A percentile compares a stretch with the other conserved stretches of the same genome.
Conservation (phyloP, 2,329 filamentous ascomycete genomes). For the Plenodomus lindquistii region DNA sequence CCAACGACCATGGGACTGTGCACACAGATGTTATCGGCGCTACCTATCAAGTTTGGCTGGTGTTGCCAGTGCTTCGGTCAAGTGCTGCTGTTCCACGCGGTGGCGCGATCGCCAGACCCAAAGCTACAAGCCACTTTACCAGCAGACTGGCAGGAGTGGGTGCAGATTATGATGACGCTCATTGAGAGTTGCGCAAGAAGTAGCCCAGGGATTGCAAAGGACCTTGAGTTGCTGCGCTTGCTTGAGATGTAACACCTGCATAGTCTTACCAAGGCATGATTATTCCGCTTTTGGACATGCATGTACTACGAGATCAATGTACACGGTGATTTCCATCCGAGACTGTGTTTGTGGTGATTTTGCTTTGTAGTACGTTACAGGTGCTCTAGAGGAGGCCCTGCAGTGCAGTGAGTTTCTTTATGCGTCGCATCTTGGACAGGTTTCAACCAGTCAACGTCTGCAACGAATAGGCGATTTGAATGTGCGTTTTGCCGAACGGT, state of each 20-base stretch:
- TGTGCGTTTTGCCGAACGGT: too few relatives aligned
- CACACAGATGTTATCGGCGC: slow-evolving; percentile 40
- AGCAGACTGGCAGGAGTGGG: slow-evolving; percentile 42
- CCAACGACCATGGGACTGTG: slow-evolving; percentile 43
- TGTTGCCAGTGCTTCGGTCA: slow-evolving; percentile 45
- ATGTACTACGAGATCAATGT: neutral
- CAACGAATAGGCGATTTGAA: too few relatives aligned
- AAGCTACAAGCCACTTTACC: slow-evolving; percentile 38
- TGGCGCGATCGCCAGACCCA: slow-evolving; percentile 32
- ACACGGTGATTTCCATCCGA: neutral
- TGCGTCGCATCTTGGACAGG: too few relatives aligned
- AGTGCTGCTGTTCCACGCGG: slow-evolving; percentile 39
- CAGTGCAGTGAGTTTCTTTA: too few relatives aligned
- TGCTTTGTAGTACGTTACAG: neutral
- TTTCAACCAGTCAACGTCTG: too few relatives aligned
- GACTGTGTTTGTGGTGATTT: neutral
- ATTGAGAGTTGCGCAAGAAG: slow-evolving; percentile 37
- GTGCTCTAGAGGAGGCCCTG: too few relatives aligned
- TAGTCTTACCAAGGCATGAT: neutral
- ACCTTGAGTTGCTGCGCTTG: slow-evolving; percentile 39
- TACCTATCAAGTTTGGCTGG: slow-evolving; percentile 46
- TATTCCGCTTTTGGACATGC: neutral
- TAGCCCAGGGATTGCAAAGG: slow-evolving; percentile 42
- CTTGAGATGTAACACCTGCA: slow-evolving; percentile 17
- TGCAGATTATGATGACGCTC: slow-evolving; percentile 40